These are phyloP conservation scores for Thielaviopsis cerberus DNA, from an alignment of 2,329 filamentous ascomycete species.

Conservation along the genomic window DNA sequence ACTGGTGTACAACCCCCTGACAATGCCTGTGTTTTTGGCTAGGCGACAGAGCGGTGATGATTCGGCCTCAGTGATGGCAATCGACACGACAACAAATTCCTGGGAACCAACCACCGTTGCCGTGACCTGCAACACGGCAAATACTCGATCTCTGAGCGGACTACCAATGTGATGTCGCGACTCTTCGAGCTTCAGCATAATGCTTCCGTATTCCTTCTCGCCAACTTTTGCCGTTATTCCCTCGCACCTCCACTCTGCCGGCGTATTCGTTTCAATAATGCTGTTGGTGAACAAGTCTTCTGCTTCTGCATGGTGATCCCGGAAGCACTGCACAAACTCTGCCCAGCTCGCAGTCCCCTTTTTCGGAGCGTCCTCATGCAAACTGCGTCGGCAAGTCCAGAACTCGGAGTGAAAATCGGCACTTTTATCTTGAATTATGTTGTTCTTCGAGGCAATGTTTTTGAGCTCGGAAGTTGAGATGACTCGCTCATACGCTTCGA, in stretches of 20 bases:
- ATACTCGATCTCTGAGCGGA: conserved; percentile 44
- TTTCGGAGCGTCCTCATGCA: conserved; percentile 34
- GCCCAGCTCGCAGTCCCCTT: conserved; percentile 39
- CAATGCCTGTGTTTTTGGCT: conserved; percentile 34
- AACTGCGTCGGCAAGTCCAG: conserved; percentile 46
- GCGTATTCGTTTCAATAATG: conserved; percentile 20
- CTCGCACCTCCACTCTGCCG: conserved; percentile 24
- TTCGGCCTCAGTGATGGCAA: conserved; percentile 24
- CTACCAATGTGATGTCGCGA: conserved; percentile 45
- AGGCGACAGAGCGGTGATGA: conserved; percentile 42
- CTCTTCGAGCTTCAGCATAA: conserved; percentile 37
- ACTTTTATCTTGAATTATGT: conserved; percentile 14
- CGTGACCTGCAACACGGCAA: conserved; percentile 46
- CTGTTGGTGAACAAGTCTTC: conserved; percentile 24
- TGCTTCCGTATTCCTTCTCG: conserved; percentile 26
- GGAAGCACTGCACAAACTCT: conserved; percentile 44
- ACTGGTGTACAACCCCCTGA: conserved; percentile 43
- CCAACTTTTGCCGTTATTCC: conserved; percentile 23
- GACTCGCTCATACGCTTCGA: conserved; percentile 34
- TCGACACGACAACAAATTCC: conserved; percentile 40
- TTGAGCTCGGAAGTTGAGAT: conserved; percentile 28
- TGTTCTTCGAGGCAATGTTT: conserved; percentile 20
- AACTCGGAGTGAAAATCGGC: conserved; percentile 25
- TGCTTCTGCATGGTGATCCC: conserved; percentile 26
- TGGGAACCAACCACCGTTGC: conserved; percentile 14